A percentile compares a stretch with the other conserved stretches of the same genome.
phyloP scores from a whole-genome alignment of 257 asterid species.

The Solanum habrochaites region DNA sequence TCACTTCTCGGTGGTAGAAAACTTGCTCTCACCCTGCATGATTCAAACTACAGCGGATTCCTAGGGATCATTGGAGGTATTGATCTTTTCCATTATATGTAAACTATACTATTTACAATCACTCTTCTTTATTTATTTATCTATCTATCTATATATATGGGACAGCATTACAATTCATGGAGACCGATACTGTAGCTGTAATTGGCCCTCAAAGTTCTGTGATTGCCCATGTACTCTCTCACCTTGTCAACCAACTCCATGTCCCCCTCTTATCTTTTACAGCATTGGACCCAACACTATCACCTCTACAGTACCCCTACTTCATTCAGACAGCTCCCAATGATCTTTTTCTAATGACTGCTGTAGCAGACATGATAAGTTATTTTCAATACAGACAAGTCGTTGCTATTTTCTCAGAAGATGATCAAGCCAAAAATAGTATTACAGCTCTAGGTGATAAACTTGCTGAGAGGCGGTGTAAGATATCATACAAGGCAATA shows the following conservation, averaged over 20 bases:
- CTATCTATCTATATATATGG: background rate
- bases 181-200: constrained; percentile 56
- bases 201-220: constrained; percentile 82
- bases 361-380: constrained; percentile 60
- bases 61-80: constrained; percentile 70
- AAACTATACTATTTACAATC: no score
- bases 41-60: constrained; percentile 63
- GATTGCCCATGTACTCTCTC: constrained; percentile 74
- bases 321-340: constrained; percentile 73
- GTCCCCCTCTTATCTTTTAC: constrained; percentile 81
- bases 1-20: constrained; percentile 41
- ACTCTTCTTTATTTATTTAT: background rate
- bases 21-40: constrained; percentile 39
- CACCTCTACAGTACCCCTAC: constrained; percentile 80
- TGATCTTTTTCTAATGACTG: constrained; percentile 62
- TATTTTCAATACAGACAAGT: constrained; percentile 53
- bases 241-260: constrained; percentile 74
- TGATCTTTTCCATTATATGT: background rate
- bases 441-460: constrained; percentile 47
- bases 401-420: constrained; percentile 45
- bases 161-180: constrained; percentile 69
- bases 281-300: constrained; percentile 60
- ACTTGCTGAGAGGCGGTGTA: constrained; percentile 49
- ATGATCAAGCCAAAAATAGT: constrained; percentile 59
- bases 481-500: constrained; percentile 49